phyloP scores from a whole-genome alignment of 495 filamentous ascomycete species.

The Neurospora sp. region DNA sequence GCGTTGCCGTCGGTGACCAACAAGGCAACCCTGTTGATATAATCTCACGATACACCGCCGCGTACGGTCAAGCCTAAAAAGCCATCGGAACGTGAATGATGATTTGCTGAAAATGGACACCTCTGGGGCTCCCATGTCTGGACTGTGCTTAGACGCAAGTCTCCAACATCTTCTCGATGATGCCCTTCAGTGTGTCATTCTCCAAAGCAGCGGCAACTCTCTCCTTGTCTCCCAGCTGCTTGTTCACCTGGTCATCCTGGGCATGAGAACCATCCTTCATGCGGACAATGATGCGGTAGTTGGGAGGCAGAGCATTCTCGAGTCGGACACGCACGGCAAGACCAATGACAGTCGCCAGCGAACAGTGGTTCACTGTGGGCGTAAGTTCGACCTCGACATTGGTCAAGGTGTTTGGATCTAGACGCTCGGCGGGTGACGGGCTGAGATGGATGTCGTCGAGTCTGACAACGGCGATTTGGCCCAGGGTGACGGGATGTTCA shows the following conservation, averaged over 20 bases:
- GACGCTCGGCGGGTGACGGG: slow-evolving; percentile 45
- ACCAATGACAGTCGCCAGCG: slow-evolving; percentile 90
- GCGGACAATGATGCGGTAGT: slow-evolving; percentile 82
- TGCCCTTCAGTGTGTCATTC: slow-evolving; percentile 78
- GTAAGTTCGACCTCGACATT: slow-evolving; percentile 67
- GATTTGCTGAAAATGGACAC: background rate
- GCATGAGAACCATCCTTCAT: slow-evolving; percentile 96
- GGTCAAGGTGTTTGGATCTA: slow-evolving; percentile 34
- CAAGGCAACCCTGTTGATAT: background rate
- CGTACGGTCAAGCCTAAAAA: background rate
- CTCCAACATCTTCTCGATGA: slow-evolving; percentile 87
- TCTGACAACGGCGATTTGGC: slow-evolving; percentile 84
- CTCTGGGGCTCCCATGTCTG: background rate
- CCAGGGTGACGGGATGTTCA: slow-evolving; percentile 88
- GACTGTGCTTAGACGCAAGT: slow-evolving; percentile 43
- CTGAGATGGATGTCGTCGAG: slow-evolving; percentile 80
- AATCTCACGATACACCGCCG: background rate
- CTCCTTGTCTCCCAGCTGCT: slow-evolving; percentile 94
- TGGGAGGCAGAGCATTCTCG: slow-evolving; percentile 83
- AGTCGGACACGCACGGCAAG: slow-evolving; percentile 84
- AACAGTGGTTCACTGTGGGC: slow-evolving; percentile 96
- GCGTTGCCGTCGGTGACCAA: background rate
- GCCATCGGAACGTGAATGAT: background rate
- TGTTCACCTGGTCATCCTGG: slow-evolving; percentile 89
- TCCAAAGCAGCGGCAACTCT: slow-evolving; percentile 89